Evolutionary conservation across 169 alveolate species (phyloP).

Genomic region (Plasmodium inui): DNA sequence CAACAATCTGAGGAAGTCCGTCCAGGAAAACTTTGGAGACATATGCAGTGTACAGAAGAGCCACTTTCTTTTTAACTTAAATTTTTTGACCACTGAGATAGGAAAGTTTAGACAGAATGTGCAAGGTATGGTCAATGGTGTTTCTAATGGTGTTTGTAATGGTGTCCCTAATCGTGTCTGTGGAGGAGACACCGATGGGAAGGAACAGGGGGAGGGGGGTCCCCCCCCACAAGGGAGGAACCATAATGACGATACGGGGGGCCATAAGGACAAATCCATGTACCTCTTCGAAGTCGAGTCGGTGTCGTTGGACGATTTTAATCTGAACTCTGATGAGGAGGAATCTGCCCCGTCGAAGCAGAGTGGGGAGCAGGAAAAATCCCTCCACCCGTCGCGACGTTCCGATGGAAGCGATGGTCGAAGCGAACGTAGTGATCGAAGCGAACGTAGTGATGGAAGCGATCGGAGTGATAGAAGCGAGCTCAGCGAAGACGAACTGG

Average conservation of each 20-base stretch:
- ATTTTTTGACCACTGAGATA: conserved; percentile 49
- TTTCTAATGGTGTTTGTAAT: background rate
- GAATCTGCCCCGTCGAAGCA: background rate
- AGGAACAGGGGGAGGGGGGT: background rate
- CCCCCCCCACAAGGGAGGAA: background rate
- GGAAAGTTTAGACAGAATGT: background rate
- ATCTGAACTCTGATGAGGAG: conserved; percentile 50
- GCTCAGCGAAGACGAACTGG: background rate
- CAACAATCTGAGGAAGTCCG: background rate
- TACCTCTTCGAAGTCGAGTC: conserved; percentile 34
- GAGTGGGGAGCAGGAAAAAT: background rate
- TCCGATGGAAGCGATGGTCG: background rate
- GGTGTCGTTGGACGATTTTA: conserved; percentile 63
- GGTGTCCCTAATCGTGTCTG: background rate
- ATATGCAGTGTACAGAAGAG: conserved; percentile 21
- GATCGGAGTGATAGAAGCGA: background rate
- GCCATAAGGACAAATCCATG: conserved; percentile 39
- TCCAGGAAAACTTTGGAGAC: background rate
- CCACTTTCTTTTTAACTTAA: conserved; percentile 48
- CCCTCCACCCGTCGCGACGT: background rate
- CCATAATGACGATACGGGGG: background rate
- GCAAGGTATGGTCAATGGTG: background rate
- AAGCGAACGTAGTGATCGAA: background rate
- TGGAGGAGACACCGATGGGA: background rate
- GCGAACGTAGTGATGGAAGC: background rate